These are phyloP conservation scores for Phaeophleospora eucalypticola DNA, from an alignment of 2,329 filamentous ascomycete species.

Conservation along the genomic window DNA sequence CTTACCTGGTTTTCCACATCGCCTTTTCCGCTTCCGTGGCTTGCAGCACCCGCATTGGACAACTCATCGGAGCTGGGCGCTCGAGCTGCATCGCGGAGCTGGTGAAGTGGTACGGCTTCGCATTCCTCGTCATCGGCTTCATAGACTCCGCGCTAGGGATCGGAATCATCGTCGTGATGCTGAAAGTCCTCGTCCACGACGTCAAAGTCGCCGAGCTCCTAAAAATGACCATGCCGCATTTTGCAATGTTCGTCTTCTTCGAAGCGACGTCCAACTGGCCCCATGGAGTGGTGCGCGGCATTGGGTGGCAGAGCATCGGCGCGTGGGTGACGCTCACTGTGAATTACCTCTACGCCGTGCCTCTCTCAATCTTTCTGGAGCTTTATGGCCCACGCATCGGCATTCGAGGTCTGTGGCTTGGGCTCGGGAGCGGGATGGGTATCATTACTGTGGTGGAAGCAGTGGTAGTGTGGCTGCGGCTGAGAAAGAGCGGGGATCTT, in stretches of 20 bases:
- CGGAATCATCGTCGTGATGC: conserved; percentile 30
- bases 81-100: conserved; percentile 33
- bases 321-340: conserved; percentile 37
- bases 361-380: conserved; percentile 34
- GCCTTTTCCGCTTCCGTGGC: conserved; percentile 39
- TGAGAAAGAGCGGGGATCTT: conserved; percentile 3
- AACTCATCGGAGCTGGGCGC: conserved; percentile 37
- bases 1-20: conserved; percentile 38
- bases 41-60: conserved; percentile 37
- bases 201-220: conserved; percentile 34
- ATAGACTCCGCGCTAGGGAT: conserved; percentile 34
- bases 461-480: conserved; percentile 6
- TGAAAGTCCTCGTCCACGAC: conserved; percentile 34
- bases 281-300: conserved; percentile 35
- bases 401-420: conserved; percentile 36
- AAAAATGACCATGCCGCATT: conserved; percentile 32
- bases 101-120: conserved; percentile 26
- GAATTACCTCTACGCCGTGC: conserved; percentile 38
- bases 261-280: conserved; percentile 36
- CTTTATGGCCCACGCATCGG: conserved; percentile 34
- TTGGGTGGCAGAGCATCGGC: conserved; percentile 38
- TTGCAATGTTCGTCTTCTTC: conserved; percentile 37
- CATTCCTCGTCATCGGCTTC: conserved; percentile 35
- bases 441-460: conserved; percentile 34
- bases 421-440: conserved; percentile 30